Percentiles rank a stretch among this genome's conserved stretches.
These are phyloP conservation scores for Pisolithus orientalis DNA, from an alignment of 768 basidiomycete species.

Conservation along the genomic window DNA sequence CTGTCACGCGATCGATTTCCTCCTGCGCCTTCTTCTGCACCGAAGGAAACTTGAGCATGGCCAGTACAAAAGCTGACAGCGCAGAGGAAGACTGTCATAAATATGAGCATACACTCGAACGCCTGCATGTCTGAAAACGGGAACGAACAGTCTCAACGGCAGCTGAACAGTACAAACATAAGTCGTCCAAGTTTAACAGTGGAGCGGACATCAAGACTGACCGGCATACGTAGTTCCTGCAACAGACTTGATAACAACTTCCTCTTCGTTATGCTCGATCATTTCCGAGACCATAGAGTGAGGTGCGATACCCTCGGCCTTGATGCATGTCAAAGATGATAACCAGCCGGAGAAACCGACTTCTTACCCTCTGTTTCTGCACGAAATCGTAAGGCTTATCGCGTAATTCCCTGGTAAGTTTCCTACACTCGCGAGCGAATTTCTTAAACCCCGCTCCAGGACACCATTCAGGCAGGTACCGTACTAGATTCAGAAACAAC, in stretches of 20 bases:
- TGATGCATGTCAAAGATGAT: neutral
- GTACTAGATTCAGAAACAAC: slow-evolving; percentile 8
- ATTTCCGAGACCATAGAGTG: slow-evolving; percentile 17
- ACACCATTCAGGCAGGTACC: slow-evolving; percentile 24
- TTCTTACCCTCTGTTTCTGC: slow-evolving; percentile 9
- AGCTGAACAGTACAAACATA: slow-evolving; percentile 1
- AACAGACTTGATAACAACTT: slow-evolving; percentile 22
- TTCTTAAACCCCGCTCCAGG: slow-evolving; percentile 25
- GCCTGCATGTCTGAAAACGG: neutral
- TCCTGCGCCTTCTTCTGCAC: slow-evolving; percentile 17
- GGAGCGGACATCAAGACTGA: slow-evolving; percentile 3
- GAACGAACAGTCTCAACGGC: slow-evolving; percentile 17
- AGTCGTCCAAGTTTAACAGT: neutral
- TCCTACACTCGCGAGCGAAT: slow-evolving; percentile 11
- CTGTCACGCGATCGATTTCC: slow-evolving; percentile 20
- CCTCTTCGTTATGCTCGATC: slow-evolving; percentile 21
- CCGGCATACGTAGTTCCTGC: slow-evolving; percentile 27
- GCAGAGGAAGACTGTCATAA: slow-evolving; percentile 3
- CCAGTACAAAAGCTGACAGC: slow-evolving; percentile 8
- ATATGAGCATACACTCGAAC: neutral
- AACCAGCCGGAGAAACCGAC: neutral
- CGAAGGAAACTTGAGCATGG: slow-evolving; percentile 6
- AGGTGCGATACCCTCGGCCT: slow-evolving; percentile 10
- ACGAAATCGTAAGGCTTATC: slow-evolving; percentile 16
- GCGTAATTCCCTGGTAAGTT: slow-evolving; percentile 13